A percentile compares a stretch with the other conserved stretches of the same genome.
Conservation (phyloP, 805 yeast species). For the Candida odintsovae region DNA sequence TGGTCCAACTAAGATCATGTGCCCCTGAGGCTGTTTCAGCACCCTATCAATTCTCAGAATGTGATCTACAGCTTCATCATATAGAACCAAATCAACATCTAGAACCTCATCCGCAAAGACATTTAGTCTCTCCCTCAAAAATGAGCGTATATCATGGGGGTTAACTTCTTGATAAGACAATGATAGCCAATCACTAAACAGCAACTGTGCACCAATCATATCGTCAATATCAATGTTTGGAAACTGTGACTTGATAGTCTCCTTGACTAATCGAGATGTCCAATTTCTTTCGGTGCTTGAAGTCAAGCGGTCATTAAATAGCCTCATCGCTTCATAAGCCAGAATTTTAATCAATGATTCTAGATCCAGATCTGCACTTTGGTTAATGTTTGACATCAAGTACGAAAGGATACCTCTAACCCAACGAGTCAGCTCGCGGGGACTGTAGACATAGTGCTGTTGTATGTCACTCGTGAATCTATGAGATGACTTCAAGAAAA, state of each 20-base stretch:
- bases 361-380: slow-evolving; percentile 32
- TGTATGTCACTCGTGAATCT: slow-evolving; percentile 34
- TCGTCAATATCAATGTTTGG: slow-evolving; percentile 34
- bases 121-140: slow-evolving; percentile 56
- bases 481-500: slow-evolving; percentile 43
- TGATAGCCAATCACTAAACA: slow-evolving; percentile 74
- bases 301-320: slow-evolving; percentile 71
- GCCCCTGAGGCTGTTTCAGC: slow-evolving; percentile 82
- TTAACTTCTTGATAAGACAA: slow-evolving; percentile 53
- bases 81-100: slow-evolving; percentile 53
- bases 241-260: slow-evolving; percentile 35
- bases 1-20: slow-evolving; percentile 77
- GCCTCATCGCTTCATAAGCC: slow-evolving; percentile 76
- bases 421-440: slow-evolving; percentile 91
- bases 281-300: slow-evolving; percentile 38
- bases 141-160: slow-evolving; percentile 40
- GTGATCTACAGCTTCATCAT: slow-evolving; percentile 69
- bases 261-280: slow-evolving; percentile 37
- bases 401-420: slow-evolving; percentile 64
- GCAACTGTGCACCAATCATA: slow-evolving; percentile 44
- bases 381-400: slow-evolving; percentile 19
- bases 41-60: slow-evolving; percentile 77
- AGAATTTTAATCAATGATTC: slow-evolving; percentile 54
- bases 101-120: slow-evolving; percentile 77
- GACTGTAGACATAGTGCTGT: slow-evolving; percentile 73